Evolutionary conservation across 2,329 filamentous ascomycete genomes (phyloP).

Genomic region (Passalora sequoiae): DNA sequence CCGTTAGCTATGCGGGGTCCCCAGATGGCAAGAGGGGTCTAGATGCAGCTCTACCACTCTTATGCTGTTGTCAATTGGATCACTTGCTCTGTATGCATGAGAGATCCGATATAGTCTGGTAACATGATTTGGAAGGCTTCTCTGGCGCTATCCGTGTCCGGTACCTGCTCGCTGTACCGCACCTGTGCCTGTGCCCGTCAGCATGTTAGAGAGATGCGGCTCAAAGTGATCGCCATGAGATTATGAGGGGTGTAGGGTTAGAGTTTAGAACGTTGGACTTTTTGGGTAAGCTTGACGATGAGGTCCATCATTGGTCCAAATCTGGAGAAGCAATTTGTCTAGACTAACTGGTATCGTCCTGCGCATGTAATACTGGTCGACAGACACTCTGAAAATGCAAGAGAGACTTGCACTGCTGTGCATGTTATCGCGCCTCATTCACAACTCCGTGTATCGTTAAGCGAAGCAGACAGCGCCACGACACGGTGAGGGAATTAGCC

Average conservation of each 20-base stretch:
- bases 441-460: too few relatives aligned
- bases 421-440: too few relatives aligned
- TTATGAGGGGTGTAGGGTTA: constrained; percentile 2
- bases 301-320: too few relatives aligned
- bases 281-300: background rate
- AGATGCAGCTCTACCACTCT: constrained; percentile 14
- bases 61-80: constrained; percentile 6
- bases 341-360: too few relatives aligned
- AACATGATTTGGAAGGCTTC: constrained; percentile 19
- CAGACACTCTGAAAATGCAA: too few relatives aligned
- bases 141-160: constrained; percentile 7
- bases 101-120: constrained; percentile 3
- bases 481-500: too few relatives aligned
- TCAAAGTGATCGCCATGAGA: background rate
- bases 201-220: constrained; percentile 1
- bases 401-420: too few relatives aligned
- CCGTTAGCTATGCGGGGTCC: constrained; percentile 20
- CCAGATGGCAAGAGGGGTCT: constrained; percentile 12
- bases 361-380: too few relatives aligned
- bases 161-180: constrained; percentile 10
- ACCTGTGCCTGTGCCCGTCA: background rate
- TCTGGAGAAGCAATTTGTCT: too few relatives aligned
- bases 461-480: too few relatives aligned
- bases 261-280: background rate
- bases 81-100: constrained; percentile 1